Base-by-base conservation (phyloP, 805 yeast genomes). In the Yamadazyma scolyti region DNA sequence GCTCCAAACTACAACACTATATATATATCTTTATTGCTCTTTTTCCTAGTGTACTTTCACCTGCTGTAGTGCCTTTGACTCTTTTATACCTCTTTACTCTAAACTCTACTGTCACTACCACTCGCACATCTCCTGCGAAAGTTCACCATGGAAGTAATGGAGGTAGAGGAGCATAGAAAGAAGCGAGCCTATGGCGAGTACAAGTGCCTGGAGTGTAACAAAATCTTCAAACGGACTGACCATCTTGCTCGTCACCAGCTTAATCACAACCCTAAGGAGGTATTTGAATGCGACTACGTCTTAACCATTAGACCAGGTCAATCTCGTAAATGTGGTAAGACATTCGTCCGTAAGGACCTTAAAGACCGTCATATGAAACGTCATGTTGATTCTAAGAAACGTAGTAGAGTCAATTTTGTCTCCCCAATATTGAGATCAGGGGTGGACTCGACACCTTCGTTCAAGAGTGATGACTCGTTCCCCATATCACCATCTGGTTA, bases 231-330 rank as follows among this genome's bases (percentile, higher is more conserved):
- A 14, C 48, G 86, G 29, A 69, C 78, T 2, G 86, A 79, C 45
- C 86, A 79, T 54, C 50, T 79, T 10, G 67, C 82, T 2, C 56
- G 86, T 30, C 86, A 79, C 47, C 70, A 75, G 45, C 59, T 79
- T 30, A 79, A 79, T 47, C 86, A 79, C 28, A 60, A 61, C 31
- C 72, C 72, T 3, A 65, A 59, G 27, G 71, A 71, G 31, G 75
- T 79, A 8, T 78, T 67, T 46, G 61, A 59, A 16, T 79, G 87
- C 48, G 82, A 52, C 68, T 77, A 47, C 37, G 54, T 42, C 49
- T 59, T 58, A 33, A 79, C 40, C 63, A 74, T 47, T 23, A 47
- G 43, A 18, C 54, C 50, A 12, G 68, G 68, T 3, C 39, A 33
- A 16, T 63, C 63, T 52, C 58, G 67, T 8, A 56, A 58, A 3